These are phyloP conservation scores for Penicillium chermesinum DNA, from an alignment of 495 filamentous ascomycete genomes.

Conservation along the genomic window DNA sequence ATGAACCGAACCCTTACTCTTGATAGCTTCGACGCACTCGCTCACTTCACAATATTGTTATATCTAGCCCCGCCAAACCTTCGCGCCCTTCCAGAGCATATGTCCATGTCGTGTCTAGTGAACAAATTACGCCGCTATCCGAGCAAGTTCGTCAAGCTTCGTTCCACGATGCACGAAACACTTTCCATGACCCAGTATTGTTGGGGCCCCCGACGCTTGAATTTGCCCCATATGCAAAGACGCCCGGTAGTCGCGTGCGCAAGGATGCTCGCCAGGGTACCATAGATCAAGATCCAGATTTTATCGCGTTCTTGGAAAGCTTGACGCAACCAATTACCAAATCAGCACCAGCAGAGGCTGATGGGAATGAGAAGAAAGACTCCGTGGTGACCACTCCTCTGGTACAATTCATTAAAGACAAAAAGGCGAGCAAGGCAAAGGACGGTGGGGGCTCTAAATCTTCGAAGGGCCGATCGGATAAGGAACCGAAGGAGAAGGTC, in stretches of 20 bases:
- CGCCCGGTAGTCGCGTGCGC: slow-evolving; percentile 63
- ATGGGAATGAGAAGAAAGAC: slow-evolving; percentile 52
- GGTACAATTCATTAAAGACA: slow-evolving; percentile 84
- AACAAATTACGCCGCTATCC: slow-evolving; percentile 55
- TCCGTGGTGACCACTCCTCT: slow-evolving; percentile 78
- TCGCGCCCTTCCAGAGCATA: slow-evolving; percentile 75
- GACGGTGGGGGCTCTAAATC: slow-evolving; percentile 51
- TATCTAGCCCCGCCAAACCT: slow-evolving; percentile 64
- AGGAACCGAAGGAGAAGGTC: slow-evolving; percentile 56
- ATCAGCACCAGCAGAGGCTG: slow-evolving; percentile 45
- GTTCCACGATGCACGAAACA: slow-evolving; percentile 72
- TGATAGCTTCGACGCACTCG: too few relatives aligned
- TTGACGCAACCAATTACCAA: slow-evolving; percentile 71
- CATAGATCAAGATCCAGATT: slow-evolving; percentile 93
- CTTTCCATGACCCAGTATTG: slow-evolving; percentile 60
- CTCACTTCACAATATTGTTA: neutral
- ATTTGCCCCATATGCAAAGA: slow-evolving; percentile 74
- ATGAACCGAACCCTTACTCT: neutral
- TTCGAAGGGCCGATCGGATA: slow-evolving; percentile 53
- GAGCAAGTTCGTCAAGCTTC: slow-evolving; percentile 58
- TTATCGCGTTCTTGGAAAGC: slow-evolving; percentile 84
- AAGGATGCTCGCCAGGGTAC: slow-evolving; percentile 84
- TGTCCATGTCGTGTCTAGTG: slow-evolving; percentile 61
- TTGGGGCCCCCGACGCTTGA: slow-evolving; percentile 73
- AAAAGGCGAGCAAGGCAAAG: slow-evolving; percentile 83